Conservation (phyloP, 2,329 filamentous ascomycete species). For the Stylonectria norvegica region DNA sequence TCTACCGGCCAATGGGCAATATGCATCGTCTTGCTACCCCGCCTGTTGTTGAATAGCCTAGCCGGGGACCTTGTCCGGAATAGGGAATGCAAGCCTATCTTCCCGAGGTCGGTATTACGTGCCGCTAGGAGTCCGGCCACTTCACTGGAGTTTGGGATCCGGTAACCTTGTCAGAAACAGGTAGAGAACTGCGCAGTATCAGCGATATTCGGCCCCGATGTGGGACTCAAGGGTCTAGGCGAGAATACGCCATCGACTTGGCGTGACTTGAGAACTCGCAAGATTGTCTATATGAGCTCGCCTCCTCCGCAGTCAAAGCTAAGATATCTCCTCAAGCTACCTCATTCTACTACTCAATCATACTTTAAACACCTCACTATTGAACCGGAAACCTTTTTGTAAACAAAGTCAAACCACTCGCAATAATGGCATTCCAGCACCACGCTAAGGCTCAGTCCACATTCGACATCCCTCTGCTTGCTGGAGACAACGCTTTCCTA, state of each 20-base stretch:
- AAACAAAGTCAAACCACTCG: no score
- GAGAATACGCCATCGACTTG: background rate
- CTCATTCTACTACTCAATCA: no score
- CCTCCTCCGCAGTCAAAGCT: background rate
- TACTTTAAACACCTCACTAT: background rate
- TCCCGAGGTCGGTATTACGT: slow-evolving; percentile 4
- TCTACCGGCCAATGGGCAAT: no score
- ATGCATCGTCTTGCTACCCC: no score
- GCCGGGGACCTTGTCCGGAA: slow-evolving; percentile 10
- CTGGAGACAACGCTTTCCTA: slow-evolving; percentile 65
- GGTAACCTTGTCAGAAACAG: slow-evolving; percentile 9
- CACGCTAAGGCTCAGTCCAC: slow-evolving; percentile 55
- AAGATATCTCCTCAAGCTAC: no score
- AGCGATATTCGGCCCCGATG: no score
- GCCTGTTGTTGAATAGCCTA: slow-evolving; percentile 1
- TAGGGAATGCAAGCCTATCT: slow-evolving; percentile 6
- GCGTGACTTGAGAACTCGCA: background rate
- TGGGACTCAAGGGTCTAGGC: no score
- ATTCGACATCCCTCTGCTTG: slow-evolving; percentile 63
- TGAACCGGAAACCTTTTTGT: background rate
- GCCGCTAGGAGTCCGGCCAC: background rate
- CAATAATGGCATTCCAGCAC: slow-evolving; percentile 51
- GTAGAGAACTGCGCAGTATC: slow-evolving; percentile 5
- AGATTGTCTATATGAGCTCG: slow-evolving; percentile 6
- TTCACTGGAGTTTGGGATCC: slow-evolving; percentile 1